Base-by-base conservation (phyloP, 352 stramenopile species). In the Phytophthora nicotianae region DNA sequence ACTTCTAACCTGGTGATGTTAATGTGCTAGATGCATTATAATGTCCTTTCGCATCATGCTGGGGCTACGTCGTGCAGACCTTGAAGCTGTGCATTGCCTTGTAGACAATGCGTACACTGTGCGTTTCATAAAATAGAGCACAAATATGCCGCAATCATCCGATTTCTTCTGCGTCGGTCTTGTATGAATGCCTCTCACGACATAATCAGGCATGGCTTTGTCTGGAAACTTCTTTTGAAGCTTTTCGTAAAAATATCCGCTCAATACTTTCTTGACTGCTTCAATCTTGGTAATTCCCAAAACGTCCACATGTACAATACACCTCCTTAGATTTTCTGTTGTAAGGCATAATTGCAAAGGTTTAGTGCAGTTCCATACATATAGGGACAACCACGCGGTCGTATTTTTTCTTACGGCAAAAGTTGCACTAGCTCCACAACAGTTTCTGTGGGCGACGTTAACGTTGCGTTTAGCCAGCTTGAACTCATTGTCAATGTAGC, bases 271-370 rank as follows among this genome's bases (percentile, higher is more conserved):
- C 20, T 26, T 26, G 16, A 46, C 8, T 11, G 40, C 20, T n/a
- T 46, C 5, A 10, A 46, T 19, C 9, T 26, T 26, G n/a, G 40
- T 27, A 21, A 46, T 46, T 14, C 40, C 5, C 4, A 27, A 26
- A 11, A 10, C 0, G 40, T 27, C 40, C 0, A 46, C 40, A 26
- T 27, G 19, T 16, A 46, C 40, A 3, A 46, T 26, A 17, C 40
- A 46, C 20, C 29, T 17, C 16, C 19, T 27, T 46, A 27, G 40
- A 17, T 11, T 46, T 26, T 16, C 20, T 27, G 1, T 19, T 27
- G 19, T 26, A 49, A 49, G 42, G 42, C 6, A 49, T 16, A 14
- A 49, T 24, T 49, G 42, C 21, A 33, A 49, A 49, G 14, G 21
- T 49, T 13, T 21, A 49, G 23, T 49, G 42, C 20, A 14, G 26